Evolutionary conservation across 495 filamentous ascomycete species (phyloP).

Genomic region (Amphirosellinia nigrospora): DNA sequence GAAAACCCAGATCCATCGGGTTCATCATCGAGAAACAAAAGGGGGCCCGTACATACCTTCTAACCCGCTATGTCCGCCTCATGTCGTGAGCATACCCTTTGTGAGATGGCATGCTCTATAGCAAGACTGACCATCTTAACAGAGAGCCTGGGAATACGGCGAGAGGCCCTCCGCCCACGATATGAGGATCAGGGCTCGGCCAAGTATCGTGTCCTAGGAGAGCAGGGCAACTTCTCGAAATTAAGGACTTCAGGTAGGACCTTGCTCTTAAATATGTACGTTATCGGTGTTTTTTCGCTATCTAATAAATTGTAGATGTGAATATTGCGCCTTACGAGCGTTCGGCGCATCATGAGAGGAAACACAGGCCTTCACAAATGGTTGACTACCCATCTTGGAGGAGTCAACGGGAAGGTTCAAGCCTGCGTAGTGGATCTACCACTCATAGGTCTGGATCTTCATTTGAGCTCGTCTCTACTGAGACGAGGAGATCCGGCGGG

Average conservation of each 20-base stretch:
- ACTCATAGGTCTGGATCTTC: background rate
- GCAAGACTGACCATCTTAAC: background rate
- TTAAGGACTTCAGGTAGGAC: conserved; percentile 15
- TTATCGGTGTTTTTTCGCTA: background rate
- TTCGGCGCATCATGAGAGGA: background rate
- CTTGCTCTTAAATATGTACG: background rate
- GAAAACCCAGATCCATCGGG: background rate
- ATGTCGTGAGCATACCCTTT: conserved; percentile 5
- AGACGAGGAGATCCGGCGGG: background rate
- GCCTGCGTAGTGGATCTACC: background rate
- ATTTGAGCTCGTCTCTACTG: background rate
- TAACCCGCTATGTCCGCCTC: background rate
- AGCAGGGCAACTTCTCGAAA: background rate
- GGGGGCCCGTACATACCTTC: conserved; percentile 17
- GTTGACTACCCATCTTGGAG: background rate
- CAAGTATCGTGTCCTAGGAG: background rate
- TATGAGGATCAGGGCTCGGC: conserved; percentile 1
- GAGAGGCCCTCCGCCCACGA: background rate
- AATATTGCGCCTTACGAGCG: conserved; percentile 4
- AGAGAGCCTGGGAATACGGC: conserved; percentile 4
- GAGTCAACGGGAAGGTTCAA: background rate
- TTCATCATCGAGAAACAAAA: background rate
- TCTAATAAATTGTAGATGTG: conserved; percentile 12
- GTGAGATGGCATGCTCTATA: background rate
- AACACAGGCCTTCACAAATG: conserved; percentile 8